Evolutionary conservation across 2,329 filamentous ascomycete genomes (phyloP).

Genomic region (Cryphonectria parasitica): DNA sequence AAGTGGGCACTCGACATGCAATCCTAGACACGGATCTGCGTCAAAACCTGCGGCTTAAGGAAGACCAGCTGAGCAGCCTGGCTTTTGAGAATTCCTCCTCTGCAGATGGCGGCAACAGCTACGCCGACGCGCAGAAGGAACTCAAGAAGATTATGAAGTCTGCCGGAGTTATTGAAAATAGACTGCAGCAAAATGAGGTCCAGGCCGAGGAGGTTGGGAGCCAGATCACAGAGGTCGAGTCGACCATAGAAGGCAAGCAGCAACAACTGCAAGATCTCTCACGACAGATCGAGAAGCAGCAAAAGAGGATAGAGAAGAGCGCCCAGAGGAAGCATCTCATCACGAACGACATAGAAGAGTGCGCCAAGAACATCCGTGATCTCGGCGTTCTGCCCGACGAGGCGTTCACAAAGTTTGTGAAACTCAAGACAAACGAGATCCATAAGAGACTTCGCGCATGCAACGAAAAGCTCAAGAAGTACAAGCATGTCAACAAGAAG

Average conservation of each 20-base stretch:
- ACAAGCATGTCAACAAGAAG: slow-evolving; percentile 98
- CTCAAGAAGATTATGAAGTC: slow-evolving; percentile 76
- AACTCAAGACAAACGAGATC: slow-evolving; percentile 75
- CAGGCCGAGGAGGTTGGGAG: slow-evolving; percentile 61
- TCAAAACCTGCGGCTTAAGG: slow-evolving; percentile 84
- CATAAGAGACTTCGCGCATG: slow-evolving; percentile 80
- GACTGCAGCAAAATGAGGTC: slow-evolving; percentile 74
- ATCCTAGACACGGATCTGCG: slow-evolving; percentile 84
- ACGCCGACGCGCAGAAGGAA: slow-evolving; percentile 80
- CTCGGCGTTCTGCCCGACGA: slow-evolving; percentile 92
- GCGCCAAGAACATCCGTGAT: slow-evolving; percentile 86
- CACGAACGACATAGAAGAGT: slow-evolving; percentile 76
- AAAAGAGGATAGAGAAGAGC: slow-evolving; percentile 89
- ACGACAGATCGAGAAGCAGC: slow-evolving; percentile 77
- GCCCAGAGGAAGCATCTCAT: slow-evolving; percentile 85
- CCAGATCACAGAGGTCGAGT: slow-evolving; percentile 60
- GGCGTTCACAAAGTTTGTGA: slow-evolving; percentile 88
- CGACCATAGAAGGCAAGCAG: slow-evolving; percentile 65
- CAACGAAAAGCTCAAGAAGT: slow-evolving; percentile 92
- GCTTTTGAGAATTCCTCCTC: slow-evolving; percentile 65
- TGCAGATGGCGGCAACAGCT: slow-evolving; percentile 64
- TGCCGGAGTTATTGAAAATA: slow-evolving; percentile 67
- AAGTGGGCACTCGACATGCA: slow-evolving; percentile 79
- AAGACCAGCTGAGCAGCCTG: slow-evolving; percentile 82
- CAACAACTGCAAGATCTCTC: slow-evolving; percentile 76